These are phyloP conservation scores for Pseudogymnoascus sp. DNA, from an alignment of 2,329 filamentous ascomycete genomes.

Conservation along the genomic window DNA sequence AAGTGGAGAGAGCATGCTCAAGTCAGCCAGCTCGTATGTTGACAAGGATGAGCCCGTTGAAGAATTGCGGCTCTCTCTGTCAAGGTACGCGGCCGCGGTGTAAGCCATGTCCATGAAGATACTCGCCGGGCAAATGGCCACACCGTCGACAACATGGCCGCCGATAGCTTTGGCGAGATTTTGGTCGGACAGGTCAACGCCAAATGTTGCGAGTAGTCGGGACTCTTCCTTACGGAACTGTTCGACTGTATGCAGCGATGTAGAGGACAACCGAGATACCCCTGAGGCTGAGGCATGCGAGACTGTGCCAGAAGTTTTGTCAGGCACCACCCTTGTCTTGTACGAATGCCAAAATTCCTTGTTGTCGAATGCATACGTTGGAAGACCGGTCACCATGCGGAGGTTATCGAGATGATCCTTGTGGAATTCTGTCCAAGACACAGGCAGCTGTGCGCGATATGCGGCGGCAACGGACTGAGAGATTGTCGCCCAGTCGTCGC, in stretches of 20 bases:
- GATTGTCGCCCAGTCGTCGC: conserved; percentile 48
- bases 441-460: conserved; percentile 40
- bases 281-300: neutral
- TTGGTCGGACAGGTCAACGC: neutral
- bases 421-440: conserved; percentile 53
- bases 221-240: neutral
- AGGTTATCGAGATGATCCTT: conserved; percentile 44
- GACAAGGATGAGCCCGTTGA: neutral
- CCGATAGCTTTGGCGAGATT: neutral
- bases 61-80: neutral
- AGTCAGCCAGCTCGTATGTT: neutral
- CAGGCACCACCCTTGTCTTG: neutral
- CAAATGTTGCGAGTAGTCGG: neutral
- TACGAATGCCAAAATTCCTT: conserved; percentile 43
- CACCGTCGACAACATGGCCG: conserved; percentile 20
- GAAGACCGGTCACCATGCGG: conserved; percentile 43
- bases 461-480: conserved; percentile 39
- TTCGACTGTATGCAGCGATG: neutral
- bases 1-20: neutral
- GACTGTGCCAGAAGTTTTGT: neutral
- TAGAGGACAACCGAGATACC: neutral
- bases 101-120: conserved; percentile 23
- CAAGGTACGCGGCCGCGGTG: conserved; percentile 12
- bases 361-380: conserved; percentile 53
- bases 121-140: conserved; percentile 21